Conservation (phyloP, 805 yeast genomes). For the Lachancea waltii region DNA sequence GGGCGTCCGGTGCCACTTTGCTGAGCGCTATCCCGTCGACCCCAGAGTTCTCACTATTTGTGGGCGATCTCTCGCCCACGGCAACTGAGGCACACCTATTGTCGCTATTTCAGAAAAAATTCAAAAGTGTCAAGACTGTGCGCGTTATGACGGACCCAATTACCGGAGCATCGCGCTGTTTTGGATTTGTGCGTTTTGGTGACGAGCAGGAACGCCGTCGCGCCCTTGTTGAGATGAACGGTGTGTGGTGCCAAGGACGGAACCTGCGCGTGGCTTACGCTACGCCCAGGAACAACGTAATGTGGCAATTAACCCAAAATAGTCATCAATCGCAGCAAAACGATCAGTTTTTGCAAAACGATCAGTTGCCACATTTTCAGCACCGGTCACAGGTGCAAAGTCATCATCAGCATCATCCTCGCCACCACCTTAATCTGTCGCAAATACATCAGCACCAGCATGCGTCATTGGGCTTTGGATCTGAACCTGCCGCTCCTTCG, state of each 20-base stretch:
- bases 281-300: slow-evolving; percentile 52
- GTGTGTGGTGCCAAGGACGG: slow-evolving; percentile 74
- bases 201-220: slow-evolving; percentile 61
- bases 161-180: slow-evolving; percentile 68
- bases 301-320: slow-evolving; percentile 18
- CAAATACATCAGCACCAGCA: not conserved
- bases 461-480: no score
- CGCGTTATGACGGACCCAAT: slow-evolving; percentile 84
- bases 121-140: slow-evolving; percentile 65
- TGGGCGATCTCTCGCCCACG: slow-evolving; percentile 74
- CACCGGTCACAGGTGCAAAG: not conserved
- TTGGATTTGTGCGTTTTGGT: slow-evolving; percentile 74
- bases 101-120: slow-evolving; percentile 62
- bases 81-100: slow-evolving; percentile 76
- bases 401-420: slow-evolving; percentile 5
- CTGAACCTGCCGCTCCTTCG: no score
- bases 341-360: slow-evolving; percentile 10
- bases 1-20: slow-evolving; percentile 81
- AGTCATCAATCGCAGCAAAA: slow-evolving; percentile 20
- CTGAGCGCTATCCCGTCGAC: slow-evolving; percentile 63
- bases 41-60: slow-evolving; percentile 72
- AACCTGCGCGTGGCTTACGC: slow-evolving; percentile 74
- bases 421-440: slow-evolving; percentile 2
- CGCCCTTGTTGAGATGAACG: slow-evolving; percentile 70
- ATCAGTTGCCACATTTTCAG: slow-evolving; percentile 11